Evolutionary conservation across 2,329 filamentous ascomycete species (phyloP).

Genomic region (Calonectria honghensis): DNA sequence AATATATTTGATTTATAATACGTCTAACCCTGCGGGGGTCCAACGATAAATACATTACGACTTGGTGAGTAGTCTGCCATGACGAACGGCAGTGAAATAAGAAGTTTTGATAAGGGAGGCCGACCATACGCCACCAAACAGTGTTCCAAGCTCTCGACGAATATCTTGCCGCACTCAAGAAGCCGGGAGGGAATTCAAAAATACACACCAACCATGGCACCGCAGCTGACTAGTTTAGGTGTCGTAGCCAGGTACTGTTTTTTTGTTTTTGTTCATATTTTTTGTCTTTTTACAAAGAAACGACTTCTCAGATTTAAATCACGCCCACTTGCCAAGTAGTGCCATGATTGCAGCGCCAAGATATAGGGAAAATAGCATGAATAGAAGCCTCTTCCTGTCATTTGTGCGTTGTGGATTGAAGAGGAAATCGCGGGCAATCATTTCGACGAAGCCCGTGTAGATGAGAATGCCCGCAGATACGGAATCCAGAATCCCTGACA

Average conservation of each 20-base stretch:
- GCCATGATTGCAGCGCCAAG: constrained; percentile 85
- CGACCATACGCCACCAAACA: background rate
- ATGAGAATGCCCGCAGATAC: constrained; percentile 90
- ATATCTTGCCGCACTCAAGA: background rate
- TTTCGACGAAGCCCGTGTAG: constrained; percentile 90
- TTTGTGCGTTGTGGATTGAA: constrained; percentile 87
- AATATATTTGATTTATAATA: background rate
- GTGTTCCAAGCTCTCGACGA: background rate
- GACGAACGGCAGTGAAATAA: background rate
- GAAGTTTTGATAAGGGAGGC: background rate
- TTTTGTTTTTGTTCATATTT: background rate
- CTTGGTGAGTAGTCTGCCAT: background rate
- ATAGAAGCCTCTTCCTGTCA: constrained; percentile 64
- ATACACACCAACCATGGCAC: background rate
- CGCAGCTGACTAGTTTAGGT: background rate
- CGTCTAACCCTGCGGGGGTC: background rate
- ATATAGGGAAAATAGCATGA: constrained; percentile 76
- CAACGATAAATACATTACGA: background rate
- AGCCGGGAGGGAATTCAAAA: background rate
- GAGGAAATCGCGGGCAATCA: constrained; percentile 87
- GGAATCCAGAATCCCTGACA: constrained; percentile 89
- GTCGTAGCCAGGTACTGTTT: background rate
- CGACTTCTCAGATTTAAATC: background rate
- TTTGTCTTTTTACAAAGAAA: background rate
- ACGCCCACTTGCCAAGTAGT: constrained; percentile 87